Evolutionary conservation across 768 basidiomycete species (phyloP).

Genomic region (Podaxis mareebaensis): DNA sequence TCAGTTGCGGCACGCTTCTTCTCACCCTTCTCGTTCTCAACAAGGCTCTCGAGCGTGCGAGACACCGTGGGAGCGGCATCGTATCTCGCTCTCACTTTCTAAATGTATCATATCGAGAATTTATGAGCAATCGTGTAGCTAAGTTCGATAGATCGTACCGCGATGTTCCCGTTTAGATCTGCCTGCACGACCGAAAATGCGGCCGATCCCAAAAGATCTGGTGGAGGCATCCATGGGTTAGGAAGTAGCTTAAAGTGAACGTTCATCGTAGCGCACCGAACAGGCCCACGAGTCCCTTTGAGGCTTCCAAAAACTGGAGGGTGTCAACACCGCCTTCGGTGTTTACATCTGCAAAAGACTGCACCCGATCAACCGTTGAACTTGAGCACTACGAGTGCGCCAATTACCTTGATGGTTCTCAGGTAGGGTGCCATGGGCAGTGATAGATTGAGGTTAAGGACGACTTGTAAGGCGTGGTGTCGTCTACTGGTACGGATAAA

Average conservation of each 20-base stretch:
- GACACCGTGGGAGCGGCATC: slow-evolving; percentile 64
- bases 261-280: slow-evolving; percentile 65
- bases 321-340: slow-evolving; percentile 91
- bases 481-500: no score
- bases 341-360: slow-evolving; percentile 96
- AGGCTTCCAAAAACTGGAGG: slow-evolving; percentile 81
- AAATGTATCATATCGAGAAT: neutral
- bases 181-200: slow-evolving; percentile 83
- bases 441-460: slow-evolving; percentile 16
- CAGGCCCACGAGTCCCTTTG: slow-evolving; percentile 83
- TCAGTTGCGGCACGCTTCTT: slow-evolving; percentile 90
- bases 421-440: slow-evolving; percentile 72
- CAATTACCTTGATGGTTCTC: slow-evolving; percentile 59
- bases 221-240: neutral
- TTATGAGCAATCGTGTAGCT: neutral
- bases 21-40: slow-evolving; percentile 80
- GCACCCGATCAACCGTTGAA: slow-evolving; percentile 4
- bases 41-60: slow-evolving; percentile 79
- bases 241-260: neutral
- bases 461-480: neutral
- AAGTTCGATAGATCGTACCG: slow-evolving; percentile 47
- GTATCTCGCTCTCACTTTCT: slow-evolving; percentile 92
- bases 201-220: slow-evolving; percentile 83
- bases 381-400: neutral
- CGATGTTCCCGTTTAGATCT: slow-evolving; percentile 92